phyloP scores from a whole-genome alignment of 116 monocot genomes.

The Posidonia oceanica region DNA sequence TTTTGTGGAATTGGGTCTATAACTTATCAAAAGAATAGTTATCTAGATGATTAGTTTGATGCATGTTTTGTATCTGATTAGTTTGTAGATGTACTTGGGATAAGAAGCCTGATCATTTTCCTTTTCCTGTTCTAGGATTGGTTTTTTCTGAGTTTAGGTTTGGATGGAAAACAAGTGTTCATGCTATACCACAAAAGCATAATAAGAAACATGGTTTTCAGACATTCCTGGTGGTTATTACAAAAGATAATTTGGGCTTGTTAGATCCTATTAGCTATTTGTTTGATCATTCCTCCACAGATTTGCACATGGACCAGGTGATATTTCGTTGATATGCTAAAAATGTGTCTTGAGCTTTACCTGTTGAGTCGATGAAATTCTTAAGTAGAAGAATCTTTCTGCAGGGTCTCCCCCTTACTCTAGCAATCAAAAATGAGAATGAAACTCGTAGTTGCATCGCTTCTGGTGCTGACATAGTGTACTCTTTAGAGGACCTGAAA shows the following conservation, averaged over 20 bases:
- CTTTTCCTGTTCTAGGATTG: slow-evolving; percentile 38
- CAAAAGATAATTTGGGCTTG: slow-evolving; percentile 33
- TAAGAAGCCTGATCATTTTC: neutral
- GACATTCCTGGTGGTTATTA: slow-evolving; percentile 66
- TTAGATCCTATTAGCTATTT: slow-evolving; percentile 29
- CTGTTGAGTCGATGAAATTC: neutral
- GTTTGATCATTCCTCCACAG: slow-evolving; percentile 31
- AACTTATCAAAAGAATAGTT: neutral
- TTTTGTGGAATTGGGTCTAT: neutral
- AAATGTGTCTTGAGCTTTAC: neutral
- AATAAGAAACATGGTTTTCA: slow-evolving; percentile 35
- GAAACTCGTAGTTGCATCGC: slow-evolving; percentile 36
- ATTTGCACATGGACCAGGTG: slow-evolving; percentile 54
- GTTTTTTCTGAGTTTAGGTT: slow-evolving; percentile 77
- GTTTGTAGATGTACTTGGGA: neutral
- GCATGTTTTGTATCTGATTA: neutral
- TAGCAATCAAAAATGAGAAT: slow-evolving; percentile 68
- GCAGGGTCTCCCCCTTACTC: slow-evolving; percentile 37
- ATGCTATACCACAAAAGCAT: slow-evolving; percentile 45
- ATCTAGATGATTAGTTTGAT: neutral
- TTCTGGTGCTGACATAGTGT: slow-evolving; percentile 32
- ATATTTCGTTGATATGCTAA: neutral
- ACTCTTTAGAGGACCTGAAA: slow-evolving; percentile 55
- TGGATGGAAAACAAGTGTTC: slow-evolving; percentile 66
- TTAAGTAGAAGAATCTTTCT: slow-evolving; percentile 3